Percentiles rank a stretch among this genome's conserved stretches.
phyloP scores from a whole-genome alignment of 768 basidiomycete species.

The Naematelia encephala region DNA sequence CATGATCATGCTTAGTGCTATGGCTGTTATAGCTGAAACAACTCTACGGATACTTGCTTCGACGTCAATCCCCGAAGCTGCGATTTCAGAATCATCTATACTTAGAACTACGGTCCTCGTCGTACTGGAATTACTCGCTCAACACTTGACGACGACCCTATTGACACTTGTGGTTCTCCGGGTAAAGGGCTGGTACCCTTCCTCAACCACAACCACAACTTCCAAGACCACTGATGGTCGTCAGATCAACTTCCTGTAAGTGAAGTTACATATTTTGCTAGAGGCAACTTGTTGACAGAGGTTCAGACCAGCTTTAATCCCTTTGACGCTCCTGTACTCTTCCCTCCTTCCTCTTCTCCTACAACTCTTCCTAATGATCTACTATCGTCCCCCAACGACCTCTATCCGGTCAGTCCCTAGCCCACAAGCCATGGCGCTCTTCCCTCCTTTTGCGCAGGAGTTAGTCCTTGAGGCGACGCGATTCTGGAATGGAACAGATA shows the following conservation, averaged over 20 bases:
- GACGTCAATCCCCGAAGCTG: not conserved
- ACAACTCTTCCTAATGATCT: slow-evolving; percentile 46
- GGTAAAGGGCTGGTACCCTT: slow-evolving; percentile 27
- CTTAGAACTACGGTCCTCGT: slow-evolving; percentile 1
- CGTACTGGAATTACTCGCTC: slow-evolving; percentile 21
- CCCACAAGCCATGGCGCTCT: not conserved
- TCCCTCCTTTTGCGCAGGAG: not conserved
- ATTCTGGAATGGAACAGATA: slow-evolving; percentile 24
- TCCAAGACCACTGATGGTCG: slow-evolving; percentile 22
- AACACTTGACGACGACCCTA: slow-evolving; percentile 23
- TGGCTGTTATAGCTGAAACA: slow-evolving; percentile 14
- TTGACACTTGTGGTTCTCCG: slow-evolving; percentile 21
- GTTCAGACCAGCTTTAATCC: slow-evolving; percentile 36
- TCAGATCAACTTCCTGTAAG: slow-evolving; percentile 42
- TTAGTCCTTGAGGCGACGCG: not conserved
- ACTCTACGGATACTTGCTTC: slow-evolving; percentile 1
- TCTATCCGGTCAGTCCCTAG: not conserved
- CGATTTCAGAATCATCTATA: not conserved
- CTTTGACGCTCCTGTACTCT: slow-evolving; percentile 45
- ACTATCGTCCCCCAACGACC: slow-evolving; percentile 18
- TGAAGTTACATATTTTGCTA: not conserved
- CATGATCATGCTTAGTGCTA: slow-evolving; percentile 5
- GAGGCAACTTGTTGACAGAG: slow-evolving; percentile 6
- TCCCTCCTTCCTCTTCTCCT: slow-evolving; percentile 46
- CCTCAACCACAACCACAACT: not conserved